Evolutionary conservation across 805 yeast species (phyloP).

Genomic region (Hanseniaspora osmophila): DNA sequence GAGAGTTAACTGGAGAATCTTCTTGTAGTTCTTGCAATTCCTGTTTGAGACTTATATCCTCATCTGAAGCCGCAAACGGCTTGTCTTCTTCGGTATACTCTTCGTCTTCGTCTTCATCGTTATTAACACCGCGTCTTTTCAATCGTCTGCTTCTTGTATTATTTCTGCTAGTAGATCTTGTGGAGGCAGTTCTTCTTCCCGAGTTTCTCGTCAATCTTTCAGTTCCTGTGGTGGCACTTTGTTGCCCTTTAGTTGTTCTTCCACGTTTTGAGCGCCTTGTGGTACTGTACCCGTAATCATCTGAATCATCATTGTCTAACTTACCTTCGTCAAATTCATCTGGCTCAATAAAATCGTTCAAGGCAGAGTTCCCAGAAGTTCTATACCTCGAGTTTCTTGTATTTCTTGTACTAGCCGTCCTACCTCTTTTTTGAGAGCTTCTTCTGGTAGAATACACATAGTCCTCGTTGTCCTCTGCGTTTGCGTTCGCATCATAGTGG

Average conservation of each 20-base stretch:
- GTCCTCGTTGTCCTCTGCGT: constrained; percentile 9
- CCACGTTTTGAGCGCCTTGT: constrained; percentile 11
- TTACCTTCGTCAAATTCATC: constrained; percentile 11
- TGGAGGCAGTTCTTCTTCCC: background rate
- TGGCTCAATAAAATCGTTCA: background rate
- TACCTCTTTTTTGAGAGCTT: background rate
- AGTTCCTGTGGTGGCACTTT: too few species aligned
- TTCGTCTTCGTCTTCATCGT: constrained; percentile 20
- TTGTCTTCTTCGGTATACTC: constrained; percentile 9
- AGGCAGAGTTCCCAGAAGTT: background rate
- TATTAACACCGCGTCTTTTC: constrained; percentile 20
- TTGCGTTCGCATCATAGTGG: constrained; percentile 5
- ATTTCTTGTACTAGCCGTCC: background rate
- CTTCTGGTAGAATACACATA: constrained; percentile 8
- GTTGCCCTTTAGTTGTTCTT: constrained; percentile 8
- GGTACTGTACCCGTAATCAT: constrained; percentile 5
- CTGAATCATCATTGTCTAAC: constrained; percentile 7
- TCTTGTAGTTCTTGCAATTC: constrained; percentile 33
- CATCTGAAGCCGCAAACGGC: constrained; percentile 8
- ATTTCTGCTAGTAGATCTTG: constrained; percentile 1
- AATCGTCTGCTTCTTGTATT: constrained; percentile 13
- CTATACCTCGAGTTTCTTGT: background rate
- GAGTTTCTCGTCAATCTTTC: background rate
- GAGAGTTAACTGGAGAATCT: constrained; percentile 35
- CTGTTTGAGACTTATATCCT: constrained; percentile 6